A percentile compares a stretch with the other conserved stretches of the same genome.
Evolutionary conservation across 345 rosid species (phyloP).

Genomic region (Dovyalis caffra): DNA sequence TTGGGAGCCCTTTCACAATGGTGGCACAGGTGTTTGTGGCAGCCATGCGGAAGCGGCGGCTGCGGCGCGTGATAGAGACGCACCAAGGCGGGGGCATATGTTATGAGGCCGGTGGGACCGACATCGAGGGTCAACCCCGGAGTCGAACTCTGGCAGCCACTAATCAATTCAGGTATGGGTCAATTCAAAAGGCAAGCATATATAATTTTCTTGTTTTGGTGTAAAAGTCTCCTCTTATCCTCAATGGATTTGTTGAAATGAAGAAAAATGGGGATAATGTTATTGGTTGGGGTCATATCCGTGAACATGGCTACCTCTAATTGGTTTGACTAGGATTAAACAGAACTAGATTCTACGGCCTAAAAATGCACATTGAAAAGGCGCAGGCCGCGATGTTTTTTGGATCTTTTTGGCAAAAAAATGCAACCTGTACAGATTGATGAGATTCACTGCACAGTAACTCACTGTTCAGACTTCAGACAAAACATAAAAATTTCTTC

Average conservation of each 20-base stretch:
- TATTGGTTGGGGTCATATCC: background rate
- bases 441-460: background rate
- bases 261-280: background rate
- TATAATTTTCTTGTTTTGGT: background rate
- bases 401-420: background rate
- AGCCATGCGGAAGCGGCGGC: constrained; percentile 50
- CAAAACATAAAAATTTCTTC: background rate
- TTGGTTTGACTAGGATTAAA: background rate
- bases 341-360: background rate
- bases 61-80: constrained; percentile 53
- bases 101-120: constrained; percentile 14
- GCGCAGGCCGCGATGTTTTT: background rate
- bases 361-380: background rate
- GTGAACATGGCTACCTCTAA: background rate
- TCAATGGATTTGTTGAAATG: background rate
- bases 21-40: constrained; percentile 77
- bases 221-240: background rate
- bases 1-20: constrained; percentile 68
- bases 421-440: background rate
- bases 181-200: background rate
- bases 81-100: constrained; percentile 34
- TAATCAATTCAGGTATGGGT: constrained; percentile 57
- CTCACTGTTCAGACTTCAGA: background rate
- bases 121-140: constrained; percentile 13
- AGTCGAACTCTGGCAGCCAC: constrained; percentile 41